Base-by-base conservation (phyloP, 805 yeast species). In the Jamesozyma piceae region DNA sequence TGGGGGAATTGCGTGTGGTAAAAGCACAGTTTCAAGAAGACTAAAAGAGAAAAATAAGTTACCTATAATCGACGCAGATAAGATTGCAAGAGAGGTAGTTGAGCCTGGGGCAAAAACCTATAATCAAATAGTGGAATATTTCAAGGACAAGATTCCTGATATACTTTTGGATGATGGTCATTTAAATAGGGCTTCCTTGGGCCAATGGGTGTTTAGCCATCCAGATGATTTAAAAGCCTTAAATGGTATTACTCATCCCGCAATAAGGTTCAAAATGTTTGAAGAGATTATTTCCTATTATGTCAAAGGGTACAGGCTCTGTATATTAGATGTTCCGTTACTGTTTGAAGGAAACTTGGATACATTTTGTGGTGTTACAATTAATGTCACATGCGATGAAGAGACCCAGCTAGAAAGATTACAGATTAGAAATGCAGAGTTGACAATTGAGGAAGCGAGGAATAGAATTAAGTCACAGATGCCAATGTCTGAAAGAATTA, bases 1-100 rank as follows among this genome's bases (percentile, higher is more conserved):
- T 0, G 99, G 99, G 2, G 96, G 97, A 1, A 92, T 92, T 39
- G 95, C 96, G 4, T 74, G 92, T n/a, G 99, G 99, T 2, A 92
- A 92, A 56, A 82, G 95, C 17, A 90, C 97, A 0, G 97, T 85
- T 0, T 85, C 96, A 0, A 56, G 65, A 15, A 61, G 74, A 29
- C 64, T 92, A 10, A 47, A 60, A 4, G 73, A 75, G 9, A 63
- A 75, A 10, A 72, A 79, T 54, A 56, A 67, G 2, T 45, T 83
- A 4, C 72, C 82, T 0, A 63, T 92, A 1, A 72, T 92, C 1
- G 98, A 92, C 65, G 97, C 98, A 1, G 99, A 92, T 60, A 60
- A 75, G 39, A 81, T 94, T 35, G 97, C 98, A 0, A 73, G 82
- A 45, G 78, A 86, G 47, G 83, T 89, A 6, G 95, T 90, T 10